phyloP scores from a whole-genome alignment of 179 eudicot genomes.

The Actinidia arguta region DNA sequence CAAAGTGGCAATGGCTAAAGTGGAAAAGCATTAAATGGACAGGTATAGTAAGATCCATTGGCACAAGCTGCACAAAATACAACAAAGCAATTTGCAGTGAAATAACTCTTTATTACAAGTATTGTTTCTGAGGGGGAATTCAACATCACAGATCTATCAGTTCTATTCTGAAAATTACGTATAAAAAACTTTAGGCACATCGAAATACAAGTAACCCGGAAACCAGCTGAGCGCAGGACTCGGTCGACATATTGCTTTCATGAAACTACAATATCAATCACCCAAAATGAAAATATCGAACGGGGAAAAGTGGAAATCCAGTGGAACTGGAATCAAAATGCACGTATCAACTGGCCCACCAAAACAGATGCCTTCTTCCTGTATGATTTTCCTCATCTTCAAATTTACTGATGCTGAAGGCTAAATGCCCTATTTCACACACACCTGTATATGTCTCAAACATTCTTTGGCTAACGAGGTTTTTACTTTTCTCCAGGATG shows the following conservation, averaged over 20 bases:
- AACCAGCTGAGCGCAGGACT: no score
- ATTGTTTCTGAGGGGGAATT: neutral
- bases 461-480: neutral
- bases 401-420: neutral
- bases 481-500: constrained; percentile 27
- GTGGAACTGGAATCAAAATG: neutral
- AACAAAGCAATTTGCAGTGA: neutral
- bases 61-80: neutral
- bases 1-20: no score
- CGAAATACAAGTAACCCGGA: neutral
- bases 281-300: constrained; percentile 7
- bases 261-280: constrained; percentile 21
- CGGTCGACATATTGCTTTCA: neutral
- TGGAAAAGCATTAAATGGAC: no score
- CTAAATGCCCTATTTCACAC: constrained; percentile 18
- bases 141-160: neutral
- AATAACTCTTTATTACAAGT: constrained; percentile 16
- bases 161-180: constrained; percentile 25
- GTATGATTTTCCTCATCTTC: constrained; percentile 9
- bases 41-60: no score
- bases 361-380: constrained; percentile 14
- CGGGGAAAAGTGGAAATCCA: neutral
- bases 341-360: constrained; percentile 18
- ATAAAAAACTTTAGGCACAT: constrained; percentile 22
- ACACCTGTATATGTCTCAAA: neutral